phyloP scores from a whole-genome alignment of 306 rosid genomes.

The Cicer yamashitae region DNA sequence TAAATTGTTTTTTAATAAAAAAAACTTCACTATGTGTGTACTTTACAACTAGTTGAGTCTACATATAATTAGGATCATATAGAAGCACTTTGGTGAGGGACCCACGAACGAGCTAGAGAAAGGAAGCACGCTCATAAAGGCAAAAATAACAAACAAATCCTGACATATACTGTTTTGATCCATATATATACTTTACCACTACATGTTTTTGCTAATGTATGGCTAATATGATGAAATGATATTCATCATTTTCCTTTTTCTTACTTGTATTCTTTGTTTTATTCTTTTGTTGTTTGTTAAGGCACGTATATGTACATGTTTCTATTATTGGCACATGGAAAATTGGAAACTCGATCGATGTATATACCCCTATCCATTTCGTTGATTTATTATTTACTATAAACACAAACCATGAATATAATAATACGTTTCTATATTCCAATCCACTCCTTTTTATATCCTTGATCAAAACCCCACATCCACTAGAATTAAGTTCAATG shows the following conservation, averaged over 20 bases:
- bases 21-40: no score
- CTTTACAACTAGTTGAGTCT: no score
- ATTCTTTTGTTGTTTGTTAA: background rate
- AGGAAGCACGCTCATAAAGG: background rate
- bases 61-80: no score
- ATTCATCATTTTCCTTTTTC: background rate
- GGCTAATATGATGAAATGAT: background rate
- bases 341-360: background rate
- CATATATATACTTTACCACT: background rate
- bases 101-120: background rate
- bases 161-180: background rate
- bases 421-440: conserved; percentile 12
- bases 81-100: background rate
- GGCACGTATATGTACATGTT: conserved; percentile 7
- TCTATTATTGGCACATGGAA: conserved; percentile 3
- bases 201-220: background rate
- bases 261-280: conserved; percentile 7
- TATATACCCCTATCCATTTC: background rate
- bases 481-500: background rate
- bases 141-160: background rate
- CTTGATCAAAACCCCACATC: background rate
- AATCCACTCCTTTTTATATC: background rate
- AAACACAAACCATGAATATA: background rate
- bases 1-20: no score
- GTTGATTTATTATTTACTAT: background rate